Percentiles rank a stretch among this genome's conserved stretches.
These are phyloP conservation scores for Penicillium fuscoglaucum DNA, from an alignment of 2,329 filamentous ascomycete genomes.

Conservation along the genomic window DNA sequence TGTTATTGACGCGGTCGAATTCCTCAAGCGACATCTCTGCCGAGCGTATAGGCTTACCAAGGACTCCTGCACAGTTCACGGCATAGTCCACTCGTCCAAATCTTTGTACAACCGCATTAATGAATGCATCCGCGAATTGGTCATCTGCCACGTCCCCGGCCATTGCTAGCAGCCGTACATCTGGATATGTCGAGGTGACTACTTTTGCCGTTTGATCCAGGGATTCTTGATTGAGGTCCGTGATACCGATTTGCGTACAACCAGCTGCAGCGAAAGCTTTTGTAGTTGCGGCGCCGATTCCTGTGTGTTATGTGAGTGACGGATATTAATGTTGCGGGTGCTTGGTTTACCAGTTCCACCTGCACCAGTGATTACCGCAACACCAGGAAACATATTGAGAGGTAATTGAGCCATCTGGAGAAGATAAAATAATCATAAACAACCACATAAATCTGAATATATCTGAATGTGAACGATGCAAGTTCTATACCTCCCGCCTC, in stretches of 20 bases:
- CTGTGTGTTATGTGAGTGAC: constrained; percentile 31
- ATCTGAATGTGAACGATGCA: too few species aligned
- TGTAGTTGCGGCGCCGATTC: constrained; percentile 58
- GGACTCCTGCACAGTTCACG: constrained; percentile 58
- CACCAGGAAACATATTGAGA: constrained; percentile 43
- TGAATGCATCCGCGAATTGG: constrained; percentile 44
- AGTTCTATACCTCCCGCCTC: neutral
- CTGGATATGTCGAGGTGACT: constrained; percentile 37
- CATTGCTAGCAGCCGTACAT: constrained; percentile 34
- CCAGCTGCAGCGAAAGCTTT: constrained; percentile 53
- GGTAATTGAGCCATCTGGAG: neutral
- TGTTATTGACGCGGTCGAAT: constrained; percentile 56
- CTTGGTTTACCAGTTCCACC: constrained; percentile 47
- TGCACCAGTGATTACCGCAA: constrained; percentile 52
- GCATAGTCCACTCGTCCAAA: constrained; percentile 56
- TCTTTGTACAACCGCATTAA: constrained; percentile 10
- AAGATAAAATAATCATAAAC: too few species aligned
- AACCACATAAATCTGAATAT: neutral
- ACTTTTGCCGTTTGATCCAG: constrained; percentile 34
- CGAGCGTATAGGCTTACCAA: constrained; percentile 28
- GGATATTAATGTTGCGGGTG: neutral
- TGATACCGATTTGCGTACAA: constrained; percentile 55
- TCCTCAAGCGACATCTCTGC: constrained; percentile 49
- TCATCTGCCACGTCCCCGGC: constrained; percentile 54
- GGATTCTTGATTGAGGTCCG: constrained; percentile 50